Conservation (phyloP, 805 yeast species). For the Saccharomycopsis oosterbeekiorum region DNA sequence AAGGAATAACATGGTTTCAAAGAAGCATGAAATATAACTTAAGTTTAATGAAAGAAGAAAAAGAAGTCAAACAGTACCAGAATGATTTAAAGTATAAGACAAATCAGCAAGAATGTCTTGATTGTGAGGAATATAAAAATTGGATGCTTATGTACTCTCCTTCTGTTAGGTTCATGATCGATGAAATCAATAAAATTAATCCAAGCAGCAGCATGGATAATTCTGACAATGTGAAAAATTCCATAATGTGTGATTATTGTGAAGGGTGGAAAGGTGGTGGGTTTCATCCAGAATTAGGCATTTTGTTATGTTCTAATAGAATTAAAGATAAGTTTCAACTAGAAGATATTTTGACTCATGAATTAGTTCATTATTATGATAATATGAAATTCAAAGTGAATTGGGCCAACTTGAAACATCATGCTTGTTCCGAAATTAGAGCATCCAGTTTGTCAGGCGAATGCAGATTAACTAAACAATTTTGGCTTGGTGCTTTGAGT, state of each 20-base stretch:
- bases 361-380: conserved; percentile 88
- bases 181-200: conserved; percentile 59
- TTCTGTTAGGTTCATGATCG: conserved; percentile 75
- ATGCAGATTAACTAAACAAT: conserved; percentile 83
- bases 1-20: conserved; percentile 76
- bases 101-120: conserved; percentile 45
- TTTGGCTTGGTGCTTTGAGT: conserved; percentile 33
- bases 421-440: conserved; percentile 93
- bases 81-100: conserved; percentile 37
- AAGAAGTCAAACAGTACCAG: conserved; percentile 48
- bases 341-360: conserved; percentile 90
- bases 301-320: conserved; percentile 79
- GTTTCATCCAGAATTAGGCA: conserved; percentile 82
- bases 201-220: conserved; percentile 29
- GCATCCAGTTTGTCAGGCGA: conserved; percentile 93
- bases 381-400: conserved; percentile 80
- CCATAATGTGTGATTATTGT: conserved; percentile 73
- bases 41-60: conserved; percentile 50
- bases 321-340: conserved; percentile 64
- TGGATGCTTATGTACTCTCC: conserved; percentile 81
- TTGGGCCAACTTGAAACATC: conserved; percentile 78
- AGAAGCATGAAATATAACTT: conserved; percentile 61
- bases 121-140: conserved; percentile 66
- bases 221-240: conserved; percentile 32
- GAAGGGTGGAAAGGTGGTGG: conserved; percentile 85